A percentile compares a stretch with the other conserved stretches of the same genome.
These are phyloP conservation scores for Fraxinus sp. DNA, from an alignment of 305 asterid species.

Conservation along the genomic window DNA sequence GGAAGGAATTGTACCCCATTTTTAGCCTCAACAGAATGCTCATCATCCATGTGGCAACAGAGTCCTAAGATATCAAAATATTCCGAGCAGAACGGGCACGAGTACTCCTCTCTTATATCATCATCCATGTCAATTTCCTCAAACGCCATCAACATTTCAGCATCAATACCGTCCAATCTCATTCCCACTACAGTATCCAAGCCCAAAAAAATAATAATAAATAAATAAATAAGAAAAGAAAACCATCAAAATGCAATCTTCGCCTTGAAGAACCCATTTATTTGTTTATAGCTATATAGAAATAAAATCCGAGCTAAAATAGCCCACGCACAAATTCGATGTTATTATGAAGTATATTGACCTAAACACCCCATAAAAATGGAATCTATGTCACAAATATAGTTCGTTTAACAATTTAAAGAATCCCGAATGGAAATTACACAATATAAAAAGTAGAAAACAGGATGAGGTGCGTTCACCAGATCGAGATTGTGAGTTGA, in stretches of 20 bases:
- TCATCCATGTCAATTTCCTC: slow-evolving; percentile 76
- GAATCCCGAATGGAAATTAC: slow-evolving; percentile 16
- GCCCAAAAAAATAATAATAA: no score
- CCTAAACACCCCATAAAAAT: slow-evolving; percentile 5
- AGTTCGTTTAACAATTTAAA: slow-evolving; percentile 13
- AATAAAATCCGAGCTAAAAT: background rate
- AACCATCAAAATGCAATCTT: slow-evolving; percentile 16
- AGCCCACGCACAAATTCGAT: slow-evolving; percentile 8
- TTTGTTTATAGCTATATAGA: background rate
- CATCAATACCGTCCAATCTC: slow-evolving; percentile 66
- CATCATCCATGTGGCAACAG: slow-evolving; percentile 91
- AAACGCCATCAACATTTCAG: slow-evolving; percentile 85
- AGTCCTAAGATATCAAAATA: slow-evolving; percentile 81
- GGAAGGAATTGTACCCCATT: slow-evolving; percentile 55
- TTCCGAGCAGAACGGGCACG: slow-evolving; percentile 80
- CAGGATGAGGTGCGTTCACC: slow-evolving; percentile 21
- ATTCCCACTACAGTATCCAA: slow-evolving; percentile 39
- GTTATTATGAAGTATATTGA: background rate
- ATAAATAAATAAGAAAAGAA: background rate
- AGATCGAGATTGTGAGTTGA: slow-evolving; percentile 44
- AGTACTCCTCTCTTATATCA: slow-evolving; percentile 70
- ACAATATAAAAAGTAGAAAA: background rate
- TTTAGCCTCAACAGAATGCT: slow-evolving; percentile 82
- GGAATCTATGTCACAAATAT: slow-evolving; percentile 17
- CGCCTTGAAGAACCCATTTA: background rate